Conservation (phyloP, 2,329 filamentous ascomycete species). For the Alternaria longipes region DNA sequence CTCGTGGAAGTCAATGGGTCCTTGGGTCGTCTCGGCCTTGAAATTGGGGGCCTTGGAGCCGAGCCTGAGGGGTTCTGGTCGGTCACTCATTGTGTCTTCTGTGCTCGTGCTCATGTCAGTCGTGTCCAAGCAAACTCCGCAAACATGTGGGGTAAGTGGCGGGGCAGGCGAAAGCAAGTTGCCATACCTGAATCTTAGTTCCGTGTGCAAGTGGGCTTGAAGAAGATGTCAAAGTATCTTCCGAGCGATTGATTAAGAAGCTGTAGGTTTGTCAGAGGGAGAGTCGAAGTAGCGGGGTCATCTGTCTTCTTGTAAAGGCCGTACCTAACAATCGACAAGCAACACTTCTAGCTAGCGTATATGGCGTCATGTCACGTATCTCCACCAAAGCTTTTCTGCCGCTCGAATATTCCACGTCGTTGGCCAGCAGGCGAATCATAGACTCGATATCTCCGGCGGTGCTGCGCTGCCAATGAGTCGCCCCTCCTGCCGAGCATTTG, state of each 20-base stretch:
- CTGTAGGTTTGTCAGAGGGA: neutral
- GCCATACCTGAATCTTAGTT: conserved; percentile 19
- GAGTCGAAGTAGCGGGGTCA: conserved; percentile 17
- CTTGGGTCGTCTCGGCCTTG: conserved; percentile 71
- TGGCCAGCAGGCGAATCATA: conserved; percentile 31
- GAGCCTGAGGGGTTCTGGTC: conserved; percentile 64
- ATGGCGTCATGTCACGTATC: conserved; percentile 48
- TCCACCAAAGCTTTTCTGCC: conserved; percentile 39
- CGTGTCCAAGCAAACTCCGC: conserved; percentile 27
- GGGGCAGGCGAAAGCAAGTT: conserved; percentile 28
- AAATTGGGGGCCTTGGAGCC: conserved; percentile 75
- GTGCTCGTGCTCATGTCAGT: conserved; percentile 22
- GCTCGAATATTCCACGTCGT: conserved; percentile 26
- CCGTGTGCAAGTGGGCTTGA: neutral
- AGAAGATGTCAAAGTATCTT: neutral
- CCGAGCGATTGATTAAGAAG: neutral
- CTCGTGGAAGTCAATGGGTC: conserved; percentile 74
- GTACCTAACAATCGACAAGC: conserved; percentile 14
- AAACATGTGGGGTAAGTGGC: conserved; percentile 41
- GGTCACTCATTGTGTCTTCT: conserved; percentile 40
- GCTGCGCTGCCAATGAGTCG: conserved; percentile 28
- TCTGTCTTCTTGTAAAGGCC: conserved; percentile 35
- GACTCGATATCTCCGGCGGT: conserved; percentile 25
- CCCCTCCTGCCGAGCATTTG: conserved; percentile 22
- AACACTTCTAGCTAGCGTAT: conserved; percentile 41